Base-by-base conservation (phyloP, 139 green algal species). In the Chlorella sp. region DNA sequence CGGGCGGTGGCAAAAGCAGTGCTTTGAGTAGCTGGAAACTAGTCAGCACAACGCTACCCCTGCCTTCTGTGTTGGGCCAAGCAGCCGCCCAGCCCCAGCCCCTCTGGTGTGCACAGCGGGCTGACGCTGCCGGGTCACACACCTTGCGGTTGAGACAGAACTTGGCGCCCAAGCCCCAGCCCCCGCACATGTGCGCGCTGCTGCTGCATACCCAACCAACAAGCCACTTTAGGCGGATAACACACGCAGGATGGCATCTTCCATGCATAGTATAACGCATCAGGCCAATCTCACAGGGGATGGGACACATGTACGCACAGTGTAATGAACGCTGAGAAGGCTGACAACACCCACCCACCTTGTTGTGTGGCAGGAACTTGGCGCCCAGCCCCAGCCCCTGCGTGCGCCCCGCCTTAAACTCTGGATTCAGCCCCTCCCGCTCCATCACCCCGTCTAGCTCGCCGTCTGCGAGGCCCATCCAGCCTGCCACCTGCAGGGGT, bases 381-480 rank as follows among this genome's bases (percentile, higher is more conserved):
- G 87, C 87, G 2, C 87, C 87, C 68, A 90, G 87, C 36, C 85
- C 85, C 42, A 89, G 85, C 19, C 85, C 85, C 48, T 89, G 85
- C n/a, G 19, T 48, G 22, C 85, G 40, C 32, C 71, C 85, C 71
- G 57, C 14, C 71, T 89, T 71, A 57, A 66, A 89, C 32, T 89
- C 71, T 3, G 85, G 42, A 21, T 89, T 82, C 48, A 89, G 48
- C 22, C 81, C 88, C 77, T 91, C 88, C 53, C 88, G 36, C 57
- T 88, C 71, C 83, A 91, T 66, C 80, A 81, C 88, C 36, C 19
- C 88, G 4, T 81, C 88, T 26, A 91, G 79, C 16, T 90, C 75
- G 75, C 75, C 75, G n/a, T 39, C 61, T 18, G 12, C 71, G 26
- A 91, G 53, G 4, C 88, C 88, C 82, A 91, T 37, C 88, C 88